These are phyloP conservation scores for Kurtzmaniella cleridarum DNA, from an alignment of 805 yeast species.

Conservation along the genomic window DNA sequence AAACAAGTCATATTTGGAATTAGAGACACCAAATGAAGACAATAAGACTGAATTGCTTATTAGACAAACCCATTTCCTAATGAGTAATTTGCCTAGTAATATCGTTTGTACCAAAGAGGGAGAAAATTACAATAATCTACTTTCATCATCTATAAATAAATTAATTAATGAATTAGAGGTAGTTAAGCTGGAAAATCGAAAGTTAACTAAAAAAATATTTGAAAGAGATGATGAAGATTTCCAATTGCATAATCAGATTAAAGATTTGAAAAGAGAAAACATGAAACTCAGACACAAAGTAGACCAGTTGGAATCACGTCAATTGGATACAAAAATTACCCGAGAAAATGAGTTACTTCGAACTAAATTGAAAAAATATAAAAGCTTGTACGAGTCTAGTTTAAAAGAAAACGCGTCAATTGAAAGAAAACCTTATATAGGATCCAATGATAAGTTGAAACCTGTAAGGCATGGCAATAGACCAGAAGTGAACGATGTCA, in stretches of 20 bases:
- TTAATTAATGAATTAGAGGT: slow-evolving; percentile 14
- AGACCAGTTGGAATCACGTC: slow-evolving; percentile 8
- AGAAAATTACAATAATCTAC: slow-evolving; percentile 21
- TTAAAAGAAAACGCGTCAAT: background rate
- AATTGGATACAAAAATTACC: slow-evolving; percentile 14
- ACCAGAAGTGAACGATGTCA: too few species aligned
- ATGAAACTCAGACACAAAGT: slow-evolving; percentile 2
- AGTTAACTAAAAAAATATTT: background rate
- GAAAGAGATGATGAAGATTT: slow-evolving; percentile 1
- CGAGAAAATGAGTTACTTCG: slow-evolving; percentile 27
- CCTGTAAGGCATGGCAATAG: too few species aligned
- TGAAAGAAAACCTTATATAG: background rate
- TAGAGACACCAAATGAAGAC: background rate
- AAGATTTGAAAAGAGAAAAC: background rate
- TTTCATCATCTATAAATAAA: slow-evolving; percentile 23
- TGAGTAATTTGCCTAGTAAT: slow-evolving; percentile 18
- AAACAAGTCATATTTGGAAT: too few species aligned
- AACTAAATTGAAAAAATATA: slow-evolving; percentile 30
- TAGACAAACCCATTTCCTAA: slow-evolving; percentile 23
- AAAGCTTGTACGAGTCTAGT: slow-evolving; percentile 20
- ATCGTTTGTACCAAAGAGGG: slow-evolving; percentile 16
- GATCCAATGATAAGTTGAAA: background rate
- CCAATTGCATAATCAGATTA: background rate
- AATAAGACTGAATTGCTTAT: slow-evolving; percentile 18
- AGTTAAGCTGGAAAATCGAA: background rate